These are phyloP conservation scores for Aspergillus ellipticus DNA, from an alignment of 495 filamentous ascomycete genomes.

Conservation along the genomic window DNA sequence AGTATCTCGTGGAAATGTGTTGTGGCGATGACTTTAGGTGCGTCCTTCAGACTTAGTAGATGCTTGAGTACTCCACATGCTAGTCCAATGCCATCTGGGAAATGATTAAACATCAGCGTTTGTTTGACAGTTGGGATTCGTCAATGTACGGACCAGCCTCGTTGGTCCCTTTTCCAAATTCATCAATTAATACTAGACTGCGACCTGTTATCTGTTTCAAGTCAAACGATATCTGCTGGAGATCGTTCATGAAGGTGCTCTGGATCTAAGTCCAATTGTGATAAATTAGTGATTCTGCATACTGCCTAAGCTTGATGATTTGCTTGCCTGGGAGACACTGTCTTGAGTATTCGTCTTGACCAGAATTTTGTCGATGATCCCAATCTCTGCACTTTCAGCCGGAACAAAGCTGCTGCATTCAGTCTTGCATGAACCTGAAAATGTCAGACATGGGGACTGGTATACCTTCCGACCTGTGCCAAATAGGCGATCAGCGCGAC, in stretches of 20 bases:
- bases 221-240: conserved; percentile 81
- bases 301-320: neutral
- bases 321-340: conserved; percentile 64
- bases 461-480: conserved; percentile 78
- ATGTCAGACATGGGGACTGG: neutral
- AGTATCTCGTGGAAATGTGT: conserved; percentile 98
- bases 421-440: neutral
- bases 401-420: conserved; percentile 66
- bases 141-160: conserved; percentile 43
- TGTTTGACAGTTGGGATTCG: neutral
- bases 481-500: conserved; percentile 89
- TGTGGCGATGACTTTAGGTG: conserved; percentile 79
- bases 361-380: conserved; percentile 88
- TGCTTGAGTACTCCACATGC: conserved; percentile 77
- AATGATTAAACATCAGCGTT: neutral
- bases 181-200: conserved; percentile 83
- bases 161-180: conserved; percentile 95
- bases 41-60: conserved; percentile 56
- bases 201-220: conserved; percentile 72
- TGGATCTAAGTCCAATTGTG: conserved; percentile 51
- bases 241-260: conserved; percentile 89
- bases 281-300: neutral
- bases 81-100: conserved; percentile 76
- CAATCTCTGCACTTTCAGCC: conserved; percentile 71
- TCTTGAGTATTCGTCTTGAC: conserved; percentile 85